Base-by-base conservation (phyloP, 202 grass and related monocot genomes). In the Saccharum hybrid region DNA sequence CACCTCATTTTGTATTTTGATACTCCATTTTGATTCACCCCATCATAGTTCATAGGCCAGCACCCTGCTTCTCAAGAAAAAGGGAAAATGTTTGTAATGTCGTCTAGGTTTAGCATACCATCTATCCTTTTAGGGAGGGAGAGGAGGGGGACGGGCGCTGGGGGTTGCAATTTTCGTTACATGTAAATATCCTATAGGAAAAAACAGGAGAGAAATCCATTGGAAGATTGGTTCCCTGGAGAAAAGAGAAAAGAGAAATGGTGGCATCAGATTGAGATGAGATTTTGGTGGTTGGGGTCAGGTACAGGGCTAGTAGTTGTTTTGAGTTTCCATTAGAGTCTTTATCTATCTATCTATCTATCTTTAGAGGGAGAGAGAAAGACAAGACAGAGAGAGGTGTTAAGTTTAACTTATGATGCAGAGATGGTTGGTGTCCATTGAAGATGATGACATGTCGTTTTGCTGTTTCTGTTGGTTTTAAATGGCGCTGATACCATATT, bases 111-210 rank as follows among this genome's bases (percentile, higher is more conserved):
- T 86, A 91, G 90, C 71, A 91, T 91, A 77, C 71, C 22, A 22
- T 63, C 61, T 31, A 91, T 91, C 71, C 83, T 78, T 70, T 86
- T 37, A 89, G 83, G 72, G 84, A 31, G 21, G 59, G 45, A 60
- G 54, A 42, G 33, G 49, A 57, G 54, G 54, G 57, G 57, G 56
- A 1, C 21, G 21, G 57, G 9, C 3, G 48, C 18, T 31, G 37
- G 13, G 16, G 49, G 48, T 86, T 90, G 84, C 18, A 54, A 22
- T 86, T 87, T 80, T 54, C 78, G 21, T 87, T 90, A 87, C 85
- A 79, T 94, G 90, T 90, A 94, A 39, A 94, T 91, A 92, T 76
- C 82, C 90, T 90, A 92, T 83, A 92, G 88, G 74, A 88, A 83
- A 83, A 92, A 90, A 88, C 76, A 92, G 82, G 31, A 85, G 82